phyloP scores from a whole-genome alignment of 2,329 filamentous ascomycete species.

The Neofusicoccum ribis region DNA sequence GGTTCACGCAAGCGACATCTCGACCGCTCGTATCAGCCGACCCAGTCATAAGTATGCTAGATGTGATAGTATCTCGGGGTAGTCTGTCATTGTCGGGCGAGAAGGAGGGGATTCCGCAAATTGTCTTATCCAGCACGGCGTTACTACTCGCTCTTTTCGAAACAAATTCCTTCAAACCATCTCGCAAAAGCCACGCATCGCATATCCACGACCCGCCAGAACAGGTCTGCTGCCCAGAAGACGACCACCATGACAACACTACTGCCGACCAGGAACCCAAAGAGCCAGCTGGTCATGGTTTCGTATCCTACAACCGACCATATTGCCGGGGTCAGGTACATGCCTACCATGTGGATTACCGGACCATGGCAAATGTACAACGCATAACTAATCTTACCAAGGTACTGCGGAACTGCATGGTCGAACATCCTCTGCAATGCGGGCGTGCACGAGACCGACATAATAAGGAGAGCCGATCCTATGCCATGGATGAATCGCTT shows the following conservation, averaged over 20 bases:
- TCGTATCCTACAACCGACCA: not conserved
- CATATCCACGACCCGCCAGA: not conserved
- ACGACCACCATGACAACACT: not conserved
- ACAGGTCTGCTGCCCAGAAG: not conserved
- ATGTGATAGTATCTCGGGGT: too few relatives aligned
- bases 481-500: not conserved
- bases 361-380: not conserved
- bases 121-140: too few relatives aligned
- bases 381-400: not conserved
- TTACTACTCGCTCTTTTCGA: not conserved
- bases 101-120: too few relatives aligned
- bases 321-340: not conserved
- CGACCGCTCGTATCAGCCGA: constrained; percentile 41
- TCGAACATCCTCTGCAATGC: not conserved
- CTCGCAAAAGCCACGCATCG: not conserved
- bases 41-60: not conserved
- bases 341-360: not conserved
- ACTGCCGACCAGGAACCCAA: not conserved
- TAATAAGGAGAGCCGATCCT: not conserved
- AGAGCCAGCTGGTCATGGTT: not conserved
- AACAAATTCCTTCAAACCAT: not conserved
- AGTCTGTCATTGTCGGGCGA: too few relatives aligned
- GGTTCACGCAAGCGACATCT: constrained; percentile 61
- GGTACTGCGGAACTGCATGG: not conserved
- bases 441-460: not conserved